Percentiles rank a stretch among this genome's conserved stretches.
Conservation (phyloP, 2,329 filamentous ascomycete genomes). For the Fusarium subglutinans region DNA sequence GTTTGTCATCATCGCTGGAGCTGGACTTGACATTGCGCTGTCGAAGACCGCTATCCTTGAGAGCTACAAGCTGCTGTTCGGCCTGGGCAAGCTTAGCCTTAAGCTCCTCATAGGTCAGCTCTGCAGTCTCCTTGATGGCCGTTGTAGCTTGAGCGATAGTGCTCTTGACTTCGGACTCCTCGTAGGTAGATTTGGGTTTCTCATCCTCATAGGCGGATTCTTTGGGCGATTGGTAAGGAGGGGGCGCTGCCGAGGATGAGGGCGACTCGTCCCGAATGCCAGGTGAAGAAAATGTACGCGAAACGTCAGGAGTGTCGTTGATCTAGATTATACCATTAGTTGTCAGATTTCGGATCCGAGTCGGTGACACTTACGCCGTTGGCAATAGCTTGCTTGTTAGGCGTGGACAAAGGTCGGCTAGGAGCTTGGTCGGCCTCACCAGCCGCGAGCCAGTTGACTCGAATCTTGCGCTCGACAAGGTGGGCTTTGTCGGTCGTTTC, state of each 20-base stretch:
- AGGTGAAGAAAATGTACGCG: constrained; percentile 58
- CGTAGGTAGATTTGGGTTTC: constrained; percentile 33
- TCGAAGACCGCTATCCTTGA: constrained; percentile 78
- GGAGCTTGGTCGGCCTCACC: constrained; percentile 50
- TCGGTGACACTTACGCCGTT: constrained; percentile 53
- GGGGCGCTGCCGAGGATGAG: constrained; percentile 46
- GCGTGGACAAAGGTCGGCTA: constrained; percentile 48
- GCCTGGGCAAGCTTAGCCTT: constrained; percentile 79
- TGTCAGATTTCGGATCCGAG: background rate
- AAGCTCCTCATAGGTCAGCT: constrained; percentile 65
- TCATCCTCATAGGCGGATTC: constrained; percentile 45
- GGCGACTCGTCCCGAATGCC: constrained; percentile 46
- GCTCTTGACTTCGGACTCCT: constrained; percentile 44
- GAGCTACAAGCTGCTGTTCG: constrained; percentile 74
- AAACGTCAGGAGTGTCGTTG: constrained; percentile 56
- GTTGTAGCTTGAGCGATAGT: constrained; percentile 54
- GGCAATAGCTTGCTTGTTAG: constrained; percentile 51
- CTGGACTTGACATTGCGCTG: constrained; percentile 75
- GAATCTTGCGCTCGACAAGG: constrained; percentile 94
- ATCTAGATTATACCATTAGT: constrained; percentile 40
- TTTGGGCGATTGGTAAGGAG: constrained; percentile 48
- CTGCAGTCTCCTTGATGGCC: constrained; percentile 56
- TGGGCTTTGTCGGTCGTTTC: constrained; percentile 78
- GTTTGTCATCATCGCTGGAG: constrained; percentile 61
- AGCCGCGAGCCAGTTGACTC: constrained; percentile 82